Evolutionary conservation across 495 filamentous ascomycete genomes (phyloP), one percentile per base, ranked within the genome.

Genomic region (Trypethelium eluteriae): DNA sequence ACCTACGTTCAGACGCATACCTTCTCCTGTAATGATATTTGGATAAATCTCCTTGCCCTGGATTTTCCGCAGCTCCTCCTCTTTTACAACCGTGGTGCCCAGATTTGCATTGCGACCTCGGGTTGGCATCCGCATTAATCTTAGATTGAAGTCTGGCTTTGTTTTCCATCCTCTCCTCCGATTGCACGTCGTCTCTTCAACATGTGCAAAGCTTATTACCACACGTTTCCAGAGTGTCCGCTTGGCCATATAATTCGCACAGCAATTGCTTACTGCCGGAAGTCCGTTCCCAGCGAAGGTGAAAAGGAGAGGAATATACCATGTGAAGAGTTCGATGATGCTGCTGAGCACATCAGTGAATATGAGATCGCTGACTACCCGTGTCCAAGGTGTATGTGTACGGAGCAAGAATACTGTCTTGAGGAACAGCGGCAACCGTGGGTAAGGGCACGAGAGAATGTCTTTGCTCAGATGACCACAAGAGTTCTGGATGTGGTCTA

Each of bases 171-270:
- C 25, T 25, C 25, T 25, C 25, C 25, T 25, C 25, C 25, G 25
- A 25, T 25, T 25, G 25, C 25, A 25, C 25, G 25, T 25, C 25
- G 34, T 36, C 25, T 36, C 53, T 9, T 36, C 5, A 10, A 59
- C 53, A 59, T 59, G 53, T 59, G 53, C 53, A 59, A 59, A 59
- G 53, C 25, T 32, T 36, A 35, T 59, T 59, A 59, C 32, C 25
- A 59, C 32, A 36, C 32, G 10, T 59, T 59, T 36, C 7, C 32
- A 10, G 53, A 59, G 3, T 59, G 53, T 59, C 0, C 32, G 2
- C 53, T 3, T 18, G 53, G 53, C 34, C 53, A 59, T 36, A 35
- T 59, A 32, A 59, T 59, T 59, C 53, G 53, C 32, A 59, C 53
- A 36, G 3, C 53, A 36, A 59, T 59, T 14, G 32, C 36, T 34